A percentile compares a stretch with the other conserved stretches of the same genome.
phyloP scores from a whole-genome alignment of 139 green algal genomes.

The Asterochloris sp. region DNA sequence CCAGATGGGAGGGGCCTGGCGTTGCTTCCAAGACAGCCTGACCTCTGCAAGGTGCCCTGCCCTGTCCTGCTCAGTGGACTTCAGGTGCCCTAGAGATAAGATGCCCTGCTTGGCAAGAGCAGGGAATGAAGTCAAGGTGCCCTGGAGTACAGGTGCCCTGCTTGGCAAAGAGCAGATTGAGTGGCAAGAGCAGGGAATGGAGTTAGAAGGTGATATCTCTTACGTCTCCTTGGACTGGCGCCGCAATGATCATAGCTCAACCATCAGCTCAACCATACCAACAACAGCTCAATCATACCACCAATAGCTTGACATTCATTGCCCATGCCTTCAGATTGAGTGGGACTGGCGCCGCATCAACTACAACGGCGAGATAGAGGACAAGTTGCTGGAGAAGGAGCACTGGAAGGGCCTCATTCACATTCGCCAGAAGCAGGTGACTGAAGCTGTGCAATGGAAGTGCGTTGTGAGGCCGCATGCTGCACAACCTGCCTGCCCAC shows the following conservation, averaged over 20 bases:
- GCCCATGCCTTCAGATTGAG: neutral
- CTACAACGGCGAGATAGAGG: conserved; percentile 15
- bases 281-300: too few species aligned
- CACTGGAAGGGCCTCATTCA: neutral
- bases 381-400: conserved; percentile 10
- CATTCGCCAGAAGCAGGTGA: conserved; percentile 7
- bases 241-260: neutral
- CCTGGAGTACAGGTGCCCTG: too few species aligned
- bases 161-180: too few species aligned
- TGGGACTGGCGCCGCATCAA: neutral
- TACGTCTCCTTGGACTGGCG: neutral
- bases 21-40: too few species aligned
- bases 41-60: too few species aligned
- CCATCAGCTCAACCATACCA: conserved; percentile 1
- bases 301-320: too few species aligned
- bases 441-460: neutral
- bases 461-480: neutral
- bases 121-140: too few species aligned
- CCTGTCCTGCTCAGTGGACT: too few species aligned
- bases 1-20: too few species aligned
- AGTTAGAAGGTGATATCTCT: neutral
- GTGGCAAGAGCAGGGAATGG: neutral
- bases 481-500: too few species aligned
- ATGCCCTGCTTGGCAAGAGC: too few species aligned
- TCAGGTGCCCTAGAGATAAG: too few species aligned